Evolutionary conservation across 495 filamentous ascomycete genomes (phyloP).

Genomic region (Lasiosphaeris hirsuta): DNA sequence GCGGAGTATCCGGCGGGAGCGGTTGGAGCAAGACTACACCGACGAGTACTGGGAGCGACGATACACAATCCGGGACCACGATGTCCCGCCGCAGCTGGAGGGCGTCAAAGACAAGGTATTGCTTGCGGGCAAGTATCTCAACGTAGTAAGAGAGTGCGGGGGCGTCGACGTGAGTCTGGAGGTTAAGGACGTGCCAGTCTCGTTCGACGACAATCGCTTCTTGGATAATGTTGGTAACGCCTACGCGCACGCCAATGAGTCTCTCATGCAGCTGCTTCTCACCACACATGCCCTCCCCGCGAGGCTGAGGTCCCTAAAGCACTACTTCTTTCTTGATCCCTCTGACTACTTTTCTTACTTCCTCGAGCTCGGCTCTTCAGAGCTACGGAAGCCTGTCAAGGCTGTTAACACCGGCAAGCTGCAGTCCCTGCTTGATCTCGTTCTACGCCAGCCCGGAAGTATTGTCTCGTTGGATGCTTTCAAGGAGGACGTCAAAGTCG

Average conservation of each 20-base stretch:
- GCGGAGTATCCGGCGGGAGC: constrained; percentile 87
- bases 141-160: constrained; percentile 94
- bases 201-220: constrained; percentile 86
- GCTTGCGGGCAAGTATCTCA: constrained; percentile 94
- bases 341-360: constrained; percentile 99
- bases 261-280: constrained; percentile 83
- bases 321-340: constrained; percentile 97
- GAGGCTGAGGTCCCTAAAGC: constrained; percentile 83
- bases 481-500: constrained; percentile 95
- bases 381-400: constrained; percentile 83
- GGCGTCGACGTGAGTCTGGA: constrained; percentile 92
- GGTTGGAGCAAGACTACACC: constrained; percentile 91
- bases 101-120: constrained; percentile 90
- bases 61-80: constrained; percentile 87
- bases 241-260: constrained; percentile 93
- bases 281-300: constrained; percentile 89
- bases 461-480: constrained; percentile 92
- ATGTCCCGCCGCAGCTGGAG: constrained; percentile 90
- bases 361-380: constrained; percentile 81
- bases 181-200: constrained; percentile 81
- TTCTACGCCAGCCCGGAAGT: constrained; percentile 90
- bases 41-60: constrained; percentile 99
- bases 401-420: constrained; percentile 87
- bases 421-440: constrained; percentile 89
- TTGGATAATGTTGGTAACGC: constrained; percentile 93